Percentiles rank a stretch among this genome's conserved stretches.
Conservation (phyloP, 2,329 filamentous ascomycete genomes). For the Pseudofabraea citricarpa region DNA sequence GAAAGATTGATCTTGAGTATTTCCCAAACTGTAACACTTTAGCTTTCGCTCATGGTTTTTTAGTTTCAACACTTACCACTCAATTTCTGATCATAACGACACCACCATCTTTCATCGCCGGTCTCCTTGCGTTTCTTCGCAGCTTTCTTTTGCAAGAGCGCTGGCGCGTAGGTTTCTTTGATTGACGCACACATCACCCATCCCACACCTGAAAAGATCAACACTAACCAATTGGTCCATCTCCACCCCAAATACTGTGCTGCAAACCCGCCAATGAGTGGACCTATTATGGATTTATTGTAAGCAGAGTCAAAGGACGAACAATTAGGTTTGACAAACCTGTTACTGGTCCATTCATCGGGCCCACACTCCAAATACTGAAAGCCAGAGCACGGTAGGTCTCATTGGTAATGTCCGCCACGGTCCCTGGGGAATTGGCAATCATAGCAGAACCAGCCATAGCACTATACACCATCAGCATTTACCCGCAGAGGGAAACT, state of each 20-base stretch:
- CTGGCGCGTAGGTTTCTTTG: slow-evolving; percentile 73
- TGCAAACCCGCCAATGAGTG: slow-evolving; percentile 77
- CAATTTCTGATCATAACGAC: slow-evolving; percentile 67
- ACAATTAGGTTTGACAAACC: neutral
- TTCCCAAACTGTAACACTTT: slow-evolving; percentile 44
- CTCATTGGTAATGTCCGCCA: slow-evolving; percentile 78
- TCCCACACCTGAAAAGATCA: slow-evolving; percentile 65
- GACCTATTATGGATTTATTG: slow-evolving; percentile 37
- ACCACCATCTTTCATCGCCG: slow-evolving; percentile 70
- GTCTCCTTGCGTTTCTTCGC: slow-evolving; percentile 60
- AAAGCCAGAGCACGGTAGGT: slow-evolving; percentile 79
- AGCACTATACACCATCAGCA: slow-evolving; percentile 35
- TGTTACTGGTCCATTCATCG: slow-evolving; percentile 68
- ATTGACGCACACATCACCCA: slow-evolving; percentile 54
- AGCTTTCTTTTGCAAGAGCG: slow-evolving; percentile 63
- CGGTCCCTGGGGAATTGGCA: slow-evolving; percentile 74
- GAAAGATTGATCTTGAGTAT: slow-evolving; percentile 72
- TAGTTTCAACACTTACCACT: slow-evolving; percentile 14
- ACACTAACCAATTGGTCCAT: slow-evolving; percentile 78
- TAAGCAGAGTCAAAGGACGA: neutral
- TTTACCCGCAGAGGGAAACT: neutral
- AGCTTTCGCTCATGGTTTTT: neutral
- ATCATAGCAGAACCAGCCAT: slow-evolving; percentile 77
- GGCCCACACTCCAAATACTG: slow-evolving; percentile 77
- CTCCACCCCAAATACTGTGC: slow-evolving; percentile 77